Evolutionary conservation across 306 rosid species (phyloP), one percentile per base, ranked within the genome.

Genomic region (Quercus bicolor): DNA sequence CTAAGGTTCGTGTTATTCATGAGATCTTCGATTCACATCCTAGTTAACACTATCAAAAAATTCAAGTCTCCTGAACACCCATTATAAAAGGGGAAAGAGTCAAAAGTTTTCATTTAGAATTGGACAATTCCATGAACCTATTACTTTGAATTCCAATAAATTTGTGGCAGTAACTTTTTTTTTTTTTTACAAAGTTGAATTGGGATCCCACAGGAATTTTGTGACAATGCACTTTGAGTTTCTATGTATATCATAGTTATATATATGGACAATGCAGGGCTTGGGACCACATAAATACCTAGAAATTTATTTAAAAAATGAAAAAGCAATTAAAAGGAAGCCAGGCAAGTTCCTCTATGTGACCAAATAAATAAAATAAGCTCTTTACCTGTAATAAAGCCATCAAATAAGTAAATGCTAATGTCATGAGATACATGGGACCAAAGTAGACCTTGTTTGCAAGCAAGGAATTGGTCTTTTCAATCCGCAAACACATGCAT

Each of bases 391-490:
- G 68, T 15, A 37, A 21, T 40, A 24, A 62, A 62, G 61, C 79
- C 24, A 61, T 76, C 64, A 19, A 2, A 40, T 19, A 56, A 68
- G 51, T 43, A 53, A 57, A 16, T 51, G 65, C 15, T 57, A 23
- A 45, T n/a, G 75, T 52, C 52, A 65, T 51, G 72, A 52, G 79
- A 72, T 78, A 6, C 79, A 76, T 87, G 86, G 86, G 81, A 37
- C 86, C 81, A 73, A 66, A 57, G 31, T 56, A 84, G 72, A 80
- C 76, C 80, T 74, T 29, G 68, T 57, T 68, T 61, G 57, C 80
- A 87, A 87, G 88, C 81, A 84, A 84, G 69, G 86, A 87, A 87
- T 87, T 76, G 62, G 70, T 69, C 62, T 69, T 15, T 64, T 43
- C 71, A 21, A 52, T 29, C 40, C 64, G 61, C n/a, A 56, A 45